These are phyloP conservation scores for Ceratocystis alfenasii DNA, from an alignment of 2,329 filamentous ascomycete species.

Conservation along the genomic window DNA sequence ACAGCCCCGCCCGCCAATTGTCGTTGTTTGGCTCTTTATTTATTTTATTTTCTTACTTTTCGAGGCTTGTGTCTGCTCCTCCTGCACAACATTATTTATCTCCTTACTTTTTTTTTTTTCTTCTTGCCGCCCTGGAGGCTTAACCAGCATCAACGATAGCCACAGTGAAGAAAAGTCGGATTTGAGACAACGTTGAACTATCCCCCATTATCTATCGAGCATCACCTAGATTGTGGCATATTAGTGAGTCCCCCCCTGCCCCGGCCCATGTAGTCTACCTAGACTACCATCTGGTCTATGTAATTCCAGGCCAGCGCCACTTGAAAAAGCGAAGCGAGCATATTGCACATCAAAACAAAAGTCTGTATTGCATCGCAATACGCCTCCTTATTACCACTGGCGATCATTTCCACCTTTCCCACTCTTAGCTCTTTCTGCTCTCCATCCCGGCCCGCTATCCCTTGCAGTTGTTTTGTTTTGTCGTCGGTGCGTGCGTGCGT, in stretches of 20 bases:
- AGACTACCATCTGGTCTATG: background rate
- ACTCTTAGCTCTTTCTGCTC: background rate
- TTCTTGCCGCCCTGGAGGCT: background rate
- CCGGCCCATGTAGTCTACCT: background rate
- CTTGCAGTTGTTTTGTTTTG: constrained; percentile 7
- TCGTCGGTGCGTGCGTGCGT: background rate
- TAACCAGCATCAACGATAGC: background rate
- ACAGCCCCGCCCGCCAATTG: too few relatives aligned
- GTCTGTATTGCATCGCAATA: background rate
- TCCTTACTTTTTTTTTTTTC: background rate
- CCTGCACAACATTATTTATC: background rate
- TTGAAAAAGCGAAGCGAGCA: background rate
- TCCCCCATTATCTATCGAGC: background rate
- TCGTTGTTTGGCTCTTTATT: background rate
- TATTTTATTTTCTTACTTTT: background rate
- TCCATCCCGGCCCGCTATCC: background rate
- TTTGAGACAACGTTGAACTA: background rate
- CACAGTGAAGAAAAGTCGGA: background rate
- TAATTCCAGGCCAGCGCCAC: constrained; percentile 9
- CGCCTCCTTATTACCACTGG: background rate
- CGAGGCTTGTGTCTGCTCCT: background rate
- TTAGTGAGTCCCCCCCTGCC: background rate
- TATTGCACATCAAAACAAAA: constrained; percentile 10
- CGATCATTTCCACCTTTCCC: background rate
- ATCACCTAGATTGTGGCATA: constrained; percentile 7